Evolutionary conservation across 2,329 filamentous ascomycete species (phyloP), one percentile per base, ranked within the genome.

Genomic region (Exophiala oligosperma): DNA sequence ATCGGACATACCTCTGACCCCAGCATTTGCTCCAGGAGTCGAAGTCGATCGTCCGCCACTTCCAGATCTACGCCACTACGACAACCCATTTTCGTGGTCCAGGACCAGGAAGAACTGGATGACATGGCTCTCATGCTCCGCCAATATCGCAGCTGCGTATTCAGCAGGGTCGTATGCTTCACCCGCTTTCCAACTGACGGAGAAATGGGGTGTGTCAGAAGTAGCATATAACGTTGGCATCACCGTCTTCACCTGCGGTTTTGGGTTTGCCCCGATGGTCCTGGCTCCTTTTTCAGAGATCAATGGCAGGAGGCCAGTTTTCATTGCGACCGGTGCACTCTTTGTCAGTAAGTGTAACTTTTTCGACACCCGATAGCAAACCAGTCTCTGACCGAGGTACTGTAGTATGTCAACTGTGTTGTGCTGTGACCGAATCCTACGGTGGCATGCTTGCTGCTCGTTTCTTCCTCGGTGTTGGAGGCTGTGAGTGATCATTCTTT

Each of bases 241-340:
- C 61, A 95, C 91, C 0, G 83, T 85, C 0, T 97, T 95, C 72
- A 94, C 90, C 49, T 68, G 81, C 38, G 92, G 92, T 2, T 96
- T 96, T 66, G 91, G 83, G 0, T 73, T 93, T 26, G 89, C 90
- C 0, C 92, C 92, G 0, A 96, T 97, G 92, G 80, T 91, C 0
- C 81, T 96, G 0, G 92, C 92, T 0, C 92, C 92, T 0, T 88
- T 96, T 64, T 92, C 88, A 1, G 92, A 96, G 74, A 88, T 95
- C 70, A 91, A 94, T 73, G 92, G 92, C 2, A 84, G 92, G 2
- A 86, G 90, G 56, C 90, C 92, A 0, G 89, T 96, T 29, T 95
- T 96, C 67, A 79, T 92, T 21, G 78, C 79, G 1, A 88, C 90
- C 7, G 91, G 91, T 0, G 69, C 88, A n/a, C 69, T 95, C 1